Conservation (phyloP, 2,329 filamentous ascomycete species). For the Neocucurbitaria cava region DNA sequence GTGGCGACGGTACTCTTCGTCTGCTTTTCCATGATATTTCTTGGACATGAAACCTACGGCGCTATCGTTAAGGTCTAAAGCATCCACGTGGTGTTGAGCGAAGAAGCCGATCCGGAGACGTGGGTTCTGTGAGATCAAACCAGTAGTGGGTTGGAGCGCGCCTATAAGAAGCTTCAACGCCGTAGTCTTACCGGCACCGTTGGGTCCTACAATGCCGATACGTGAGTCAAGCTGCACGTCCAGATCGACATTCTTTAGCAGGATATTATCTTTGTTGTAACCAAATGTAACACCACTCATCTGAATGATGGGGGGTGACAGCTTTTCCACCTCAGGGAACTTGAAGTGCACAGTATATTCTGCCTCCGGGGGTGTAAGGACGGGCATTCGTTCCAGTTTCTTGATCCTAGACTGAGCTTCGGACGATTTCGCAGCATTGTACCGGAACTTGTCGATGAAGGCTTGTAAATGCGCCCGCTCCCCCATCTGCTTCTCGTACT, state of each 20-base stretch:
- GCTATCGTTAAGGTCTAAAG: slow-evolving; percentile 84
- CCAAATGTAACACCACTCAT: slow-evolving; percentile 94
- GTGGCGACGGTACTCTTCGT: slow-evolving; percentile 96
- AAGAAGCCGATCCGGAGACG: slow-evolving; percentile 94
- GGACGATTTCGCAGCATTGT: slow-evolving; percentile 98
- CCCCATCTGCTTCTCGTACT: slow-evolving; percentile 98
- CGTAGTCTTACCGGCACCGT: slow-evolving; percentile 98
- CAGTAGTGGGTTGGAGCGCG: slow-evolving; percentile 76
- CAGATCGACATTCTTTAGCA: slow-evolving; percentile 87
- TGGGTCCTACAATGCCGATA: slow-evolving; percentile 98
- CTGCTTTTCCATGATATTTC: slow-evolving; percentile 85
- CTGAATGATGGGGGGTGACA: slow-evolving; percentile 96
- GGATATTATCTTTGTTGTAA: slow-evolving; percentile 78
- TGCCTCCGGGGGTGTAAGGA: slow-evolving; percentile 86
- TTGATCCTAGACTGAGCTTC: slow-evolving; percentile 99
- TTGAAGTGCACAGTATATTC: slow-evolving; percentile 97
- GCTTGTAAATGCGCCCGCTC: slow-evolving; percentile 90
- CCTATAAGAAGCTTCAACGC: slow-evolving; percentile 97
- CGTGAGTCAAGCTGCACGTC: slow-evolving; percentile 98
- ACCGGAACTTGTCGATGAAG: slow-evolving; percentile 99
- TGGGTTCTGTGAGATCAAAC: slow-evolving; percentile 86
- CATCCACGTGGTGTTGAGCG: slow-evolving; percentile 97
- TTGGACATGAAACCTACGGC: slow-evolving; percentile 97
- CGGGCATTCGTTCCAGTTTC: slow-evolving; percentile 96
- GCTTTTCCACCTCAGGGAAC: slow-evolving; percentile 96